Evolutionary conservation across 306 rosid genomes (phyloP).

Genomic region (Neltuma alba): DNA sequence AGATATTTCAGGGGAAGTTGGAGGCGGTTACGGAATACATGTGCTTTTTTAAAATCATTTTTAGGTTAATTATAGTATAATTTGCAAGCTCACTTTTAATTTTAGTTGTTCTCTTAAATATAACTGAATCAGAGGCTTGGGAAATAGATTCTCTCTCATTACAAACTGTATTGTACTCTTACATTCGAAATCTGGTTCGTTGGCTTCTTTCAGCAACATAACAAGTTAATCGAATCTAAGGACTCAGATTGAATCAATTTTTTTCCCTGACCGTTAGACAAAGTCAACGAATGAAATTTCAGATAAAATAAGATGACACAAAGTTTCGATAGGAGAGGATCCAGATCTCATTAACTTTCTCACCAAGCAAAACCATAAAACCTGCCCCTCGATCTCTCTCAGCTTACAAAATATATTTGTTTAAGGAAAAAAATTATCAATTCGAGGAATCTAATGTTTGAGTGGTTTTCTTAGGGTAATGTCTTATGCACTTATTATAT

Average conservation of each 20-base stretch:
- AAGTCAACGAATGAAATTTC: not conserved
- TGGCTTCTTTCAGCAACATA: not conserved
- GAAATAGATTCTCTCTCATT: not conserved
- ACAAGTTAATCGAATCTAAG: not conserved
- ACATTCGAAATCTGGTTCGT: not conserved
- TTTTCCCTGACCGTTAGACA: not conserved
- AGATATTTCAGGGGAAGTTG: slow-evolving; percentile 39
- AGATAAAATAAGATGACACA: not conserved
- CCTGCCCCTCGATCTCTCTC: not conserved
- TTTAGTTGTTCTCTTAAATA: not conserved
- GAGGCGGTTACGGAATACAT: slow-evolving; percentile 36
- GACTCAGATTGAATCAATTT: not conserved
- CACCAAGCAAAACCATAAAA: not conserved
- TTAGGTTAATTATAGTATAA: not conserved
- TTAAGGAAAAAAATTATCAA: not conserved
- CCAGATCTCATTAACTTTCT: not conserved
- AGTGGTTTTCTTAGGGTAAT: not conserved
- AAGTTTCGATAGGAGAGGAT: not conserved
- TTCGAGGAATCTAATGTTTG: not conserved
- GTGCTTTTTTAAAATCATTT: not conserved
- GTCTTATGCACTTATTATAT: too few species aligned
- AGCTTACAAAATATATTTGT: not conserved
- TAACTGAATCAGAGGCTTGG: not conserved
- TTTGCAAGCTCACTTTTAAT: not conserved
- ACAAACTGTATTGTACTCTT: not conserved